A percentile compares a stretch with the other conserved stretches of the same genome.
phyloP scores from a whole-genome alignment of 2,329 filamentous ascomycete species.

The Nigrospora sphaerica region DNA sequence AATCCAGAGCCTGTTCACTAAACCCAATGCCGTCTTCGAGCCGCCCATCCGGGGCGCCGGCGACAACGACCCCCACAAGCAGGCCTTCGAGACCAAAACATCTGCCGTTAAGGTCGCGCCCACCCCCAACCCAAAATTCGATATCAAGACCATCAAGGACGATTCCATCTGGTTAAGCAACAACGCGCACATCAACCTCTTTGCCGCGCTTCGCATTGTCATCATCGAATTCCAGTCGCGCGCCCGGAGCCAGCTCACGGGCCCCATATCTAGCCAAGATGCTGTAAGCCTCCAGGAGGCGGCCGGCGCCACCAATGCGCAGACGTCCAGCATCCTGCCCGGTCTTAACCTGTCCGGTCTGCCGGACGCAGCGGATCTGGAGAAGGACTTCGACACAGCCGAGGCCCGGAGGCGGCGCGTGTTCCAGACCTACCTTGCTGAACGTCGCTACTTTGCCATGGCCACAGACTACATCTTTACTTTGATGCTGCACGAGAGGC shows the following conservation, averaged over 20 bases:
- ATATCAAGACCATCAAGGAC: conserved; percentile 73
- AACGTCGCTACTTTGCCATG: conserved; percentile 62
- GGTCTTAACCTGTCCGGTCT: conserved; percentile 39
- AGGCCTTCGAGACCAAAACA: conserved; percentile 74
- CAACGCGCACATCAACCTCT: conserved; percentile 69
- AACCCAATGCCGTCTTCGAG: conserved; percentile 62
- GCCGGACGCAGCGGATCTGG: conserved; percentile 47
- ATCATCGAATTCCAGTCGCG: conserved; percentile 80
- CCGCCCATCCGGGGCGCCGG: conserved; percentile 26
- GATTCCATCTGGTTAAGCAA: conserved; percentile 84
- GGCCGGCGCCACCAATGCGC: conserved; percentile 55
- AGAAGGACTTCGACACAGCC: conserved; percentile 53
- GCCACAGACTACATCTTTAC: conserved; percentile 50
- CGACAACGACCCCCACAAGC: conserved; percentile 52
- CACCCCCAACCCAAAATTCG: conserved; percentile 57
- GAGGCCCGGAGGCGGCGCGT: conserved; percentile 60
- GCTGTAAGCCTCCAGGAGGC: conserved; percentile 68
- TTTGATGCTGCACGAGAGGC: conserved; percentile 34
- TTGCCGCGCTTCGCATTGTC: conserved; percentile 72
- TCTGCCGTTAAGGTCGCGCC: conserved; percentile 79
- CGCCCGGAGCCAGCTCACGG: conserved; percentile 63
- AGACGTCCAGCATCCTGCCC: conserved; percentile 49
- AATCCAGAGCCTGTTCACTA: conserved; percentile 60
- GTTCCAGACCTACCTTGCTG: conserved; percentile 63
- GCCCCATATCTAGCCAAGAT: conserved; percentile 71